A percentile compares a stretch with the other conserved stretches of the same genome.
These are phyloP conservation scores for Colletotrichum siamense DNA, from an alignment of 2,329 filamentous ascomycete genomes.

Conservation along the genomic window DNA sequence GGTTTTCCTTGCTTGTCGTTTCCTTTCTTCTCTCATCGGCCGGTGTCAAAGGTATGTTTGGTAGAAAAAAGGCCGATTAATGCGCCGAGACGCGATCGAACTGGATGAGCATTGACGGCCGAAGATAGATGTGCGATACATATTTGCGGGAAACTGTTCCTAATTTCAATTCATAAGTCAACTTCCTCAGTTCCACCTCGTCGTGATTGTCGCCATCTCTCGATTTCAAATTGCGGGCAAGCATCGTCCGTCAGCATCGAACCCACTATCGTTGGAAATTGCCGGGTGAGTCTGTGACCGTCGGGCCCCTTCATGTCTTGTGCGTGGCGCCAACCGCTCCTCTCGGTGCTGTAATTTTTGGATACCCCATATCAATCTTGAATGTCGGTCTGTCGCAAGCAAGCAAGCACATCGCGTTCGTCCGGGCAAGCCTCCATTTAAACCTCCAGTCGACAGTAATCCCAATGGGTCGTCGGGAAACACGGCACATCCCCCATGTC, in stretches of 20 bases:
- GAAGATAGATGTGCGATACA: slow-evolving; percentile 7
- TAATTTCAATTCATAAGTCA: neutral
- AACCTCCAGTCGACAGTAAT: neutral
- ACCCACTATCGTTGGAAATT: neutral
- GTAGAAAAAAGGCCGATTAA: slow-evolving; percentile 16
- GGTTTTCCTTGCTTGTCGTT: neutral
- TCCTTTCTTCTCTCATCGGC: neutral
- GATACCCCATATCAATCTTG: neutral
- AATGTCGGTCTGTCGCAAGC: neutral
- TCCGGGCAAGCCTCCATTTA: neutral
- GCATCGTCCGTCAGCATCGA: neutral
- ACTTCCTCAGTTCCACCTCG: neutral
- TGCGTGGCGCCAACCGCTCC: neutral
- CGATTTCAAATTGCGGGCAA: neutral
- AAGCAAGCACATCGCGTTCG: neutral
- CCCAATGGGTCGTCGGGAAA: neutral
- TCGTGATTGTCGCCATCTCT: neutral
- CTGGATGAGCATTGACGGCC: slow-evolving; percentile 1
- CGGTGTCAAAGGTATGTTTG: slow-evolving; percentile 9
- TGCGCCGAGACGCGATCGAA: slow-evolving; percentile 3
- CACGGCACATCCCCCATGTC: neutral
- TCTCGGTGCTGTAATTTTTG: neutral
- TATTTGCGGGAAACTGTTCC: neutral
- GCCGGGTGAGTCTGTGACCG: neutral
- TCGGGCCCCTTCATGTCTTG: neutral